Base-by-base conservation (phyloP, 352 stramenopile genomes). In the Pythium rishiriense region DNA sequence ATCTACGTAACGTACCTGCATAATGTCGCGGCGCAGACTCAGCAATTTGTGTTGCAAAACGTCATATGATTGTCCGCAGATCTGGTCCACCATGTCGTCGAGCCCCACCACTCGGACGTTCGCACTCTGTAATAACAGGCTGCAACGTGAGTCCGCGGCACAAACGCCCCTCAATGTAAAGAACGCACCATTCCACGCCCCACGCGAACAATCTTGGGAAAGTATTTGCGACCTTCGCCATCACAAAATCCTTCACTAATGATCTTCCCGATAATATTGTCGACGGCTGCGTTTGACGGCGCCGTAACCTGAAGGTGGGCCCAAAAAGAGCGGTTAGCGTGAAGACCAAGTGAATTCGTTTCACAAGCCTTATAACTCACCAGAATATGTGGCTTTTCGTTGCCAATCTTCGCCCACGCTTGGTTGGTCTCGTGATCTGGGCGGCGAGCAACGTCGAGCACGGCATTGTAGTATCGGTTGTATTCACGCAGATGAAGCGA, bases 251-350 rank as follows among this genome's bases (percentile, higher is more conserved):
- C 94, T 72, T 97, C 88, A 66, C 96, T 83, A 61, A 98, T 98
- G 35, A 99, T 96, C 69, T 98, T 98, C n/a, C 88, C 76, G 41
- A 98, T 94, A 33, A 99, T 94, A 66, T 98, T 98, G 64, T 99
- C 96, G 1, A 98, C 91, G 21, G 95, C 96, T 60, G 92, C 93
- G 78, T 99, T 99, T 25, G 91, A 98, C 12, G 95, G 96, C 12
- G 96, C 94, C 12, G 87, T 92, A 25, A 98, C 81, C 81, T 90
- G 31, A 37, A 11, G 6, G 31, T 37, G 31, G 11, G 6, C 6
- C 31, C 6, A 11, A 37, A 11, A 37, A 37, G 31, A n/a, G n/a
- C n/a, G n/a, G n/a, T n/a, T n/a, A n/a, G n/a, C n/a, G n/a, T n/a
- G n/a, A n/a, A n/a, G n/a, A n/a, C n/a, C n/a, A n/a, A n/a, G 31